A percentile compares a stretch with the other conserved stretches of the same genome.
Evolutionary conservation across 2,329 filamentous ascomycete genomes (phyloP).

Genomic region (Metarhizium album): DNA sequence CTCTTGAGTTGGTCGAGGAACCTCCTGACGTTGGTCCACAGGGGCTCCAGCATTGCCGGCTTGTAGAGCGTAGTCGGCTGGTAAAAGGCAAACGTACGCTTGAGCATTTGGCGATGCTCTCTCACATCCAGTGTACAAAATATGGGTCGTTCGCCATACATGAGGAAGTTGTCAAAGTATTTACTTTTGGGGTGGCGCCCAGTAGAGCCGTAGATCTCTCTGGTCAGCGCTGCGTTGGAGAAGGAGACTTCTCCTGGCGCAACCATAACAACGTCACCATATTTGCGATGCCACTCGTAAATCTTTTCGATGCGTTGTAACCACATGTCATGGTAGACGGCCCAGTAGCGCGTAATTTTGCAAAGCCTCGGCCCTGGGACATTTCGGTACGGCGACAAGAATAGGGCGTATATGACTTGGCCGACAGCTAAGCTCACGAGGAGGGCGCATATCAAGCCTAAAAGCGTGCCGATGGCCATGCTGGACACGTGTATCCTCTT

Average conservation of each 20-base stretch:
- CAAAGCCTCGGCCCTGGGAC: conserved; percentile 3
- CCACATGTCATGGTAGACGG: conserved; percentile 4
- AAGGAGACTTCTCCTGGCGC: conserved; percentile 6
- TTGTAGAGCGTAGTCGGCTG: conserved; percentile 3
- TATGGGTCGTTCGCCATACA: conserved; percentile 3
- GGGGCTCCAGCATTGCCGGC: background rate
- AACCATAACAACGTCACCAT: conserved; percentile 4
- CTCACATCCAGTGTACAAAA: conserved; percentile 2
- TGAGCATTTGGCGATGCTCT: conserved; percentile 5
- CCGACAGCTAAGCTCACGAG: background rate
- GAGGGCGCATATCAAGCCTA: background rate
- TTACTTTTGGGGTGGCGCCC: conserved; percentile 5
- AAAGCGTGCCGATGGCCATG: background rate
- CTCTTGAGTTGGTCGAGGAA: conserved; percentile 1
- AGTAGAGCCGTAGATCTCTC: conserved; percentile 5
- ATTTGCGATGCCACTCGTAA: conserved; percentile 3
- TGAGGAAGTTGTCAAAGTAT: conserved; percentile 5
- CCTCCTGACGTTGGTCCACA: background rate
- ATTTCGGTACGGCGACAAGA: conserved; percentile 1
- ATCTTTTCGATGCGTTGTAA: conserved; percentile 1
- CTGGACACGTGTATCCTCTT: background rate
- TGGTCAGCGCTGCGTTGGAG: conserved; percentile 1
- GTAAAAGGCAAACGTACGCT: conserved; percentile 4
- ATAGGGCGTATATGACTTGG: conserved; percentile 2
- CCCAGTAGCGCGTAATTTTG: conserved; percentile 5